Evolutionary conservation across 2,329 filamentous ascomycete genomes (phyloP).

Genomic region (Apiospora arundinis): DNA sequence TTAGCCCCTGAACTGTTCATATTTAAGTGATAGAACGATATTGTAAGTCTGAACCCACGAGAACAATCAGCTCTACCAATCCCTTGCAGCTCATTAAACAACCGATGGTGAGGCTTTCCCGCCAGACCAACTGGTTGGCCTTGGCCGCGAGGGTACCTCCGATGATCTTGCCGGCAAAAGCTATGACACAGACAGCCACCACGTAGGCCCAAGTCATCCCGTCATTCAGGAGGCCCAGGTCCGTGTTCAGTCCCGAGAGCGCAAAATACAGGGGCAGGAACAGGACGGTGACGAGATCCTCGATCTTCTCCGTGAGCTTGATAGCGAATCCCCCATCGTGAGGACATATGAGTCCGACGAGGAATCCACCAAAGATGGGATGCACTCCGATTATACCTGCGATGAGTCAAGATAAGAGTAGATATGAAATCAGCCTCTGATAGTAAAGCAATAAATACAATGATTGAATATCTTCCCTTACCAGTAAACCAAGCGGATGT

Average conservation of each 20-base stretch:
- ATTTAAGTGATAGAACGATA: neutral
- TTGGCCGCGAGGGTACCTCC: constrained; percentile 83
- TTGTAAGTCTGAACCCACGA: constrained; percentile 60
- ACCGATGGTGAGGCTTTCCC: constrained; percentile 87
- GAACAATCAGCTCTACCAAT: constrained; percentile 91
- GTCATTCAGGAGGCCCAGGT: constrained; percentile 81
- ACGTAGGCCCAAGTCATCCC: constrained; percentile 92
- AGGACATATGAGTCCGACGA: constrained; percentile 87
- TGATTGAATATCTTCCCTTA: constrained; percentile 26
- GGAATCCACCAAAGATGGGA: constrained; percentile 91
- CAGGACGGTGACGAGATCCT: constrained; percentile 84
- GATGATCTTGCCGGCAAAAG: constrained; percentile 84
- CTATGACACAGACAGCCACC: constrained; percentile 78
- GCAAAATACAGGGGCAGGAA: constrained; percentile 94
- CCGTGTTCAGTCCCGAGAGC: constrained; percentile 85
- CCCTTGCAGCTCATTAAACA: constrained; percentile 94
- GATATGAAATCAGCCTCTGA: constrained; percentile 54
- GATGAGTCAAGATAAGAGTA: constrained; percentile 37
- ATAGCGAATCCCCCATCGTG: constrained; percentile 91
- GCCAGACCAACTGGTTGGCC: constrained; percentile 80
- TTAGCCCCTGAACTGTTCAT: neutral
- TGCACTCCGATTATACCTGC: constrained; percentile 89
- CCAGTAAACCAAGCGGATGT: constrained; percentile 67
- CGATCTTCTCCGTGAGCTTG: constrained; percentile 90
- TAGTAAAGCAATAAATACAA: constrained; percentile 19